phyloP scores from a whole-genome alignment of 805 yeast genomes.

The Candida jianshihensis region DNA sequence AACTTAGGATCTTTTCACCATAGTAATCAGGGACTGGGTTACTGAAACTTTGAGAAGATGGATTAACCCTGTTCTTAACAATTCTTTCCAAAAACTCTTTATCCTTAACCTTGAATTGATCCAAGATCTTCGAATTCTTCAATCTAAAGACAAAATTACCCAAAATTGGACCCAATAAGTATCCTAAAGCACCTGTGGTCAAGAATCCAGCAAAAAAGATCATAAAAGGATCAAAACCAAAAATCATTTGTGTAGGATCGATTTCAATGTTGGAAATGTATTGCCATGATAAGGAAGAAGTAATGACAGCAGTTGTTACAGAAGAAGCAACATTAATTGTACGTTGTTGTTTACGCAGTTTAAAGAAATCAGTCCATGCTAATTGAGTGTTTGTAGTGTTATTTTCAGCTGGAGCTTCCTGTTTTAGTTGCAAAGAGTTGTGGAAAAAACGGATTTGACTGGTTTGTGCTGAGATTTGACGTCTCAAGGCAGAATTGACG shows the following conservation, averaged over 20 bases:
- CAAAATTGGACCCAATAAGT: slow-evolving; percentile 71
- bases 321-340: slow-evolving; percentile 63
- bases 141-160: slow-evolving; percentile 67
- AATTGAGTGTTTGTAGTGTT: slow-evolving; percentile 20
- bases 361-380: slow-evolving; percentile 78
- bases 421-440: not conserved
- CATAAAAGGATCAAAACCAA: slow-evolving; percentile 87
- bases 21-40: slow-evolving; percentile 99
- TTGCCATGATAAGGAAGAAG: slow-evolving; percentile 64
- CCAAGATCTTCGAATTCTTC: slow-evolving; percentile 39
- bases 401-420: not conserved
- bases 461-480: not conserved
- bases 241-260: slow-evolving; percentile 77
- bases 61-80: slow-evolving; percentile 80
- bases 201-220: slow-evolving; percentile 70
- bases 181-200: slow-evolving; percentile 71
- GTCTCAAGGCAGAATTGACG: not conserved
- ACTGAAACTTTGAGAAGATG: slow-evolving; percentile 79
- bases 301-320: slow-evolving; percentile 55
- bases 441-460: not conserved
- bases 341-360: slow-evolving; percentile 69
- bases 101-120: slow-evolving; percentile 53
- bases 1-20: slow-evolving; percentile 88
- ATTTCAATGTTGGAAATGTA: slow-evolving; percentile 75
- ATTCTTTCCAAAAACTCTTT: slow-evolving; percentile 68